Evolutionary conservation across 2,329 filamentous ascomycete genomes (phyloP).

Genomic region (Pseudogymnoascus sp.): DNA sequence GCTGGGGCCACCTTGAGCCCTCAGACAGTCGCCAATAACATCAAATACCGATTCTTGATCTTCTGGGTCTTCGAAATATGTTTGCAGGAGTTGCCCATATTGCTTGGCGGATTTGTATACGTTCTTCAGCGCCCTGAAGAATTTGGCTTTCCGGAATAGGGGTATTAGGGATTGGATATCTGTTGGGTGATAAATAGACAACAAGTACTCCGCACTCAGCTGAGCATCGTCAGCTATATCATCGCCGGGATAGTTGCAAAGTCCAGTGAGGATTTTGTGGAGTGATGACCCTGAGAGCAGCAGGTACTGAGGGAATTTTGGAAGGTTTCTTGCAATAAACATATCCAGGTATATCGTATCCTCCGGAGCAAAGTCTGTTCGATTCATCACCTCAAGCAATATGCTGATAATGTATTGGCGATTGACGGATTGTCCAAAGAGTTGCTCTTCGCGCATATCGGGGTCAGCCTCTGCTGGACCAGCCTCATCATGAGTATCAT

Average conservation of each 20-base stretch:
- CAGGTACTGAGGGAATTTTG: slow-evolving; percentile 95
- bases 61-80: slow-evolving; percentile 78
- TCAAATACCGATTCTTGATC: slow-evolving; percentile 71
- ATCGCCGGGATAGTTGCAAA: slow-evolving; percentile 76
- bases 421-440: slow-evolving; percentile 68
- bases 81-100: slow-evolving; percentile 69
- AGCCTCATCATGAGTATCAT: slow-evolving; percentile 63
- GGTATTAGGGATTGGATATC: slow-evolving; percentile 71
- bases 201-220: slow-evolving; percentile 89
- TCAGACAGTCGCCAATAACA: slow-evolving; percentile 70
- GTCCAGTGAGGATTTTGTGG: slow-evolving; percentile 69
- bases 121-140: slow-evolving; percentile 86
- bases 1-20: slow-evolving; percentile 45
- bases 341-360: slow-evolving; percentile 96
- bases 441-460: slow-evolving; percentile 57
- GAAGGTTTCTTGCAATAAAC: slow-evolving; percentile 92
- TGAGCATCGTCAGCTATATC: slow-evolving; percentile 90
- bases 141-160: slow-evolving; percentile 70
- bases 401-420: slow-evolving; percentile 91
- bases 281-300: slow-evolving; percentile 81
- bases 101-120: slow-evolving; percentile 75
- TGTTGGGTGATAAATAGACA: slow-evolving; percentile 88
- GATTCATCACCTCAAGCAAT: slow-evolving; percentile 81
- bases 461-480: slow-evolving; percentile 43
- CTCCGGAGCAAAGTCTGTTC: slow-evolving; percentile 64